Conservation (phyloP, 495 filamentous ascomycete species). For the Penicillium canariense region DNA sequence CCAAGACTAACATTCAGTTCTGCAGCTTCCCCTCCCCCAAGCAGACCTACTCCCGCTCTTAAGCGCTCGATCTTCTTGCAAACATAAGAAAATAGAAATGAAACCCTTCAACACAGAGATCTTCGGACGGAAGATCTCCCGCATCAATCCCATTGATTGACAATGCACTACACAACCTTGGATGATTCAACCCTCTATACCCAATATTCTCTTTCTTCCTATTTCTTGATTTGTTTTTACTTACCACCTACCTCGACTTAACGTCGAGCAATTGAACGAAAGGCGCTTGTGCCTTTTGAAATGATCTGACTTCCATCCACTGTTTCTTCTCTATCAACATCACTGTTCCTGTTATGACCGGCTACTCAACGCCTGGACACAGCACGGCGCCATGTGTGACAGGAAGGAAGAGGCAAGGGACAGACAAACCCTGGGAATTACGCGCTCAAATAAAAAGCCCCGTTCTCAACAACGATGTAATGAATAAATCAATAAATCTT, state of each 20-base stretch:
- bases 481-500: conserved; percentile 6
- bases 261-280: conserved; percentile 30
- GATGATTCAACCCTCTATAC: conserved; percentile 54
- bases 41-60: conserved; percentile 62
- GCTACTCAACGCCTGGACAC: neutral
- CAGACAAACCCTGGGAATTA: neutral
- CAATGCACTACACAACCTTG: conserved; percentile 25
- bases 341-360: neutral
- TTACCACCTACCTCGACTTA: conserved; percentile 32
- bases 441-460: conserved; percentile 17
- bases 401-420: neutral
- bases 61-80: conserved; percentile 17
- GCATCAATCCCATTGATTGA: conserved; percentile 14
- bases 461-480: conserved; percentile 48
- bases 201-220: conserved; percentile 25
- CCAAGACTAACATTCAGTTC: conserved; percentile 11
- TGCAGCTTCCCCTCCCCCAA: conserved; percentile 79
- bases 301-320: neutral
- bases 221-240: conserved; percentile 12
- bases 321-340: neutral
- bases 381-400: conserved; percentile 4
- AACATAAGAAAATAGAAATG: conserved; percentile 20
- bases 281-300: neutral
- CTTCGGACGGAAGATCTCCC: conserved; percentile 15
- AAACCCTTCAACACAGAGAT: conserved; percentile 19